Percentiles rank a stretch among this genome's conserved stretches.
Conservation (phyloP, 768 basidiomycete species). For the Xerocomus potaroensis region DNA sequence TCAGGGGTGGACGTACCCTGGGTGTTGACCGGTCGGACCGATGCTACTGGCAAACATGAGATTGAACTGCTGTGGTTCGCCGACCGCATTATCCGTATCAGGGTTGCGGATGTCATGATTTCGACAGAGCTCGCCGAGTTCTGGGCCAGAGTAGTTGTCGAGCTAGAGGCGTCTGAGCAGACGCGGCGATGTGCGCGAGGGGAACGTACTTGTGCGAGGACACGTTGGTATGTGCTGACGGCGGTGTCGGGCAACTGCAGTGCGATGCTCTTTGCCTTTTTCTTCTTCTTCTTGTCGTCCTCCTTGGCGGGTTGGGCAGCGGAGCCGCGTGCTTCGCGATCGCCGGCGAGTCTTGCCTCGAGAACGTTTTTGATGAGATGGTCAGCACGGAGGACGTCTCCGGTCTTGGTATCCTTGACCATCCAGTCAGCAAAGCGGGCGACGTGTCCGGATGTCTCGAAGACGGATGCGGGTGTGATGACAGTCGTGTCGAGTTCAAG, state of each 20-base stretch:
- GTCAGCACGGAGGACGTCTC: constrained; percentile 94
- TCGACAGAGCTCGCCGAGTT: constrained; percentile 82
- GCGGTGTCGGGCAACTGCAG: constrained; percentile 71
- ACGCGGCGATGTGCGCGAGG: too few relatives aligned
- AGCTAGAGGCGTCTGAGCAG: constrained; percentile 13
- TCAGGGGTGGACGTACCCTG: constrained; percentile 50
- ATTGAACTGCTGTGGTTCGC: constrained; percentile 94
- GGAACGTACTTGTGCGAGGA: constrained; percentile 78
- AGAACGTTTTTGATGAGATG: constrained; percentile 93
- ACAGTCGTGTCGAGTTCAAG: constrained; percentile 97
- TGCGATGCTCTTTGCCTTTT: constrained; percentile 59
- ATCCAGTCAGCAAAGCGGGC: constrained; percentile 99
- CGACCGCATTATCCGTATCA: constrained; percentile 87
- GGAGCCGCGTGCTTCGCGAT: constrained; percentile 81
- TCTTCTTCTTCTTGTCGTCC: constrained; percentile 53
- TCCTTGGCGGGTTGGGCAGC: constrained; percentile 69
- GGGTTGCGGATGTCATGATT: constrained; percentile 83
- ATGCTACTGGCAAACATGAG: constrained; percentile 98
- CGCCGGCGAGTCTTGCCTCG: constrained; percentile 83
- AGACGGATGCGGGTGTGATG: constrained; percentile 93
- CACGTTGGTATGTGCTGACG: constrained; percentile 72
- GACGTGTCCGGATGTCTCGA: constrained; percentile 96
- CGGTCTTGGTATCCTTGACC: constrained; percentile 94
- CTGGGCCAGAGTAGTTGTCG: constrained; percentile 89
- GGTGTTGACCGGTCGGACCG: constrained; percentile 95